phyloP scores from a whole-genome alignment of 306 rosid genomes.

The Vigna angularis region DNA sequence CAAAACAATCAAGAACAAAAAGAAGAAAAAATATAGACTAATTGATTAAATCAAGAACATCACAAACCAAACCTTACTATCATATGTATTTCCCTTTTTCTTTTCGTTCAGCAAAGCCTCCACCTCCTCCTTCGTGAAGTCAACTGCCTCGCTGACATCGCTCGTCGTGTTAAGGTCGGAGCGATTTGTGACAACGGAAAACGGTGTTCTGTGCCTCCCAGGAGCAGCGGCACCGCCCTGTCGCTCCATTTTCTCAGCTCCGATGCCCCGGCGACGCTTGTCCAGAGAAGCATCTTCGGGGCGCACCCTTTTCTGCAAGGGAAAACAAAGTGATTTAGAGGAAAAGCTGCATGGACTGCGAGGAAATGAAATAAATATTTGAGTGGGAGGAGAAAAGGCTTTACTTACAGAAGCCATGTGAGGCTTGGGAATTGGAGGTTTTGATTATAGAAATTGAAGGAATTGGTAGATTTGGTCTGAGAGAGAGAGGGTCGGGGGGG shows the following conservation, averaged over 20 bases:
- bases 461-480: constrained; percentile 48
- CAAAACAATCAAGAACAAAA: not conserved
- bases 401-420: constrained; percentile 61
- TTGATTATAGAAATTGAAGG: constrained; percentile 3
- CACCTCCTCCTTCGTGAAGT: constrained; percentile 75
- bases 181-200: constrained; percentile 53
- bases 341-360: not conserved
- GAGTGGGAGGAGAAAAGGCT: not conserved
- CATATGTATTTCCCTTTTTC: constrained; percentile 64
- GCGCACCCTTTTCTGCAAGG: constrained; percentile 62
- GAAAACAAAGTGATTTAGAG: not conserved
- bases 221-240: constrained; percentile 43
- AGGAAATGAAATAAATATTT: not conserved
- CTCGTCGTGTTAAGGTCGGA: constrained; percentile 40
- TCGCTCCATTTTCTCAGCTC: constrained; percentile 54
- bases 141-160: constrained; percentile 58
- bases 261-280: constrained; percentile 73
- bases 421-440: constrained; percentile 14
- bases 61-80: constrained; percentile 61
- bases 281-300: constrained; percentile 62
- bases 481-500: not conserved
- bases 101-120: constrained; percentile 74
- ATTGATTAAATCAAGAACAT: not conserved
- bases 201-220: constrained; percentile 54
- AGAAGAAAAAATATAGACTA: not conserved